Evolutionary conservation across 2,329 filamentous ascomycete species (phyloP), one percentile per base, ranked within the genome.

Genomic region (Monascus ruber): DNA sequence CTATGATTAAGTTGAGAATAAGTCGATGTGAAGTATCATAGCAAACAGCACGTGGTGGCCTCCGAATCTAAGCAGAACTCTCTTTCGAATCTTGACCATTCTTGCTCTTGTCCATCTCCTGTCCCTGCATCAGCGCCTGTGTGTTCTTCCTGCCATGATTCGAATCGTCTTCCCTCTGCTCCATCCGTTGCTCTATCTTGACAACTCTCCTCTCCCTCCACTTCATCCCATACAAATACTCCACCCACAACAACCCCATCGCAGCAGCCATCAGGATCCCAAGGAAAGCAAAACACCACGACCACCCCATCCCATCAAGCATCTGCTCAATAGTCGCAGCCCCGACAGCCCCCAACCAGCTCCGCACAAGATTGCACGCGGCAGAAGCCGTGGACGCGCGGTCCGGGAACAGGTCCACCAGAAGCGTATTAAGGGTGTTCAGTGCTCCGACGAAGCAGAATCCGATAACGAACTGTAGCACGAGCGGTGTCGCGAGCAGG

Each of bases 401-500:
- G 8, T 47, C 40, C 5, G 54, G 46, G 39, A 58, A 49, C 0
- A 56, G 41, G 37, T 62, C 59, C 5, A 60, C 47, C 4, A 60
- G 43, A 6, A 62, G 47, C 2, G 55, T 55, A 34, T 49, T 54
- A 26, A 48, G 49, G 1, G 46, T 44, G 28, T 49, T 55, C 28
- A 46, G 45, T 5, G 46, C 41, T 6, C 47, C 46, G 17, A 53
- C 46, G 10, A 51, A 47, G 31, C 44, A 48, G 42, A 56, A 52
- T 0, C 56, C 55, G 24, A 54, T 52, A 31, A 61, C 42, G 41
- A 60, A 60, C 11, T 56, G 56, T 24, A 62, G 42, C 4, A 60
- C 42, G 2, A 61, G 42, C 2, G 52, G 51, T 5, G 45, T 51
- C 4, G 48, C 47, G 2, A 56, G 39, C 26, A 47, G 50, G 3